These are phyloP conservation scores for Pythium chondricola DNA, from an alignment of 352 stramenopile species.

Conservation along the genomic window DNA sequence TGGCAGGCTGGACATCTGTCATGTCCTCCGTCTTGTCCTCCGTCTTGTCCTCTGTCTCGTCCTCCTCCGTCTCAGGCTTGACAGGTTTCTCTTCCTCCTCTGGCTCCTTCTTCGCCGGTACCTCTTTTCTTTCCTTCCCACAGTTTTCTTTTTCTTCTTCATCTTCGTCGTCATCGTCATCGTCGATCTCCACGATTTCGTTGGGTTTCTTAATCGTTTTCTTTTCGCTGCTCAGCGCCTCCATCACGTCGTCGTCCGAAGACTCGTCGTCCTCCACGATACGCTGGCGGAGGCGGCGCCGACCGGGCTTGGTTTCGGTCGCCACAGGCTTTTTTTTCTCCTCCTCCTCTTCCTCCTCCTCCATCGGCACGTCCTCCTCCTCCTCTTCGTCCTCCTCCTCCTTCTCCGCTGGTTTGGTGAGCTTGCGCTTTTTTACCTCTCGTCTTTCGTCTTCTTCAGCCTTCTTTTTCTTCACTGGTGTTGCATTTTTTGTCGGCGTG, in stretches of 20 bases:
- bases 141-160: conserved; percentile 5
- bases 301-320: conserved; percentile 21
- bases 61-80: not conserved
- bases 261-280: conserved; percentile 45
- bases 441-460: not conserved
- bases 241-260: conserved; percentile 31
- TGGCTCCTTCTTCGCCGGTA: conserved; percentile 3
- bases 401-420: conserved; percentile 3
- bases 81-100: conserved; percentile 17
- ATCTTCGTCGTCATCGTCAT: conserved; percentile 12
- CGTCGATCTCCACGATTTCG: conserved; percentile 14
- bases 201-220: conserved; percentile 12
- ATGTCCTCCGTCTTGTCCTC: conserved; percentile 6
- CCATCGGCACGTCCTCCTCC: not conserved
- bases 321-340: conserved; percentile 6
- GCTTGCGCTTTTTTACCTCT: conserved; percentile 15
- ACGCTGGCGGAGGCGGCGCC: conserved; percentile 53
- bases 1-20: too few species aligned
- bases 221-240: conserved; percentile 21
- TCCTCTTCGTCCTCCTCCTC: conserved; percentile 22
- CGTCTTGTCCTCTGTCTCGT: conserved; percentile 1
- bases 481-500: not conserved
- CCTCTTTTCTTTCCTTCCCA: conserved; percentile 2
- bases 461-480: conserved; percentile 18
- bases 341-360: conserved; percentile 12